A percentile compares a stretch with the other conserved stretches of the same genome.
phyloP scores from a whole-genome alignment of 2,329 filamentous ascomycete species.

The Tolypocladium inflatum region DNA sequence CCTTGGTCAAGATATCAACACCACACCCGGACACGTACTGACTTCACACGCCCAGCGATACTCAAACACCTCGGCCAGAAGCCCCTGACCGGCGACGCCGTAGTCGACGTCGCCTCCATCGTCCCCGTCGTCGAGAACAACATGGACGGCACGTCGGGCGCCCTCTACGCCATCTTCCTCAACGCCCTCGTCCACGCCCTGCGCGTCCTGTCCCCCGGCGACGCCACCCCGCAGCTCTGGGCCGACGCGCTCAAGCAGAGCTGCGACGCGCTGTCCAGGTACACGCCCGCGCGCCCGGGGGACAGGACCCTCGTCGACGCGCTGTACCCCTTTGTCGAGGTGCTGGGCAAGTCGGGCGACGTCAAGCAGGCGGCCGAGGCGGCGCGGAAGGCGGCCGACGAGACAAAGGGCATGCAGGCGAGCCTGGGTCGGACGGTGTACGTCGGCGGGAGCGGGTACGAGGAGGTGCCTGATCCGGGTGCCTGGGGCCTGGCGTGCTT shows the following conservation, averaged over 20 bases:
- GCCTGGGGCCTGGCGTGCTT: conserved; percentile 68
- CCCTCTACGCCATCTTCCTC: conserved; percentile 71
- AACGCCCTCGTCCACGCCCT: conserved; percentile 68
- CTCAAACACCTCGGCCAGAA: conserved; percentile 37
- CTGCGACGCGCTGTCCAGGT: conserved; percentile 61
- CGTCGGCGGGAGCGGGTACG: conserved; percentile 33
- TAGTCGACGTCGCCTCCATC: conserved; percentile 42
- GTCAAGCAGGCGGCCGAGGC: conserved; percentile 66
- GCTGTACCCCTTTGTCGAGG: conserved; percentile 75
- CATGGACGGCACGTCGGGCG: conserved; percentile 55
- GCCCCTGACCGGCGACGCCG: conserved; percentile 39
- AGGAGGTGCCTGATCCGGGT: conserved; percentile 53
- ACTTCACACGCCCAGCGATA: conserved; percentile 29
- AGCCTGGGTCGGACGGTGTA: conserved; percentile 56
- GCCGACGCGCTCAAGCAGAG: conserved; percentile 61
- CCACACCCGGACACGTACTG: background rate
- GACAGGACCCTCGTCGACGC: conserved; percentile 90
- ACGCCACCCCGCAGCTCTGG: conserved; percentile 35
- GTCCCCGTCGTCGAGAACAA: conserved; percentile 44
- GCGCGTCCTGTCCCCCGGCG: conserved; percentile 29
- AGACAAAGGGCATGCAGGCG: conserved; percentile 86
- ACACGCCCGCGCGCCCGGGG: conserved; percentile 82
- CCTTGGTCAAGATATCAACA: background rate
- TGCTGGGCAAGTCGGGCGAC: conserved; percentile 54
- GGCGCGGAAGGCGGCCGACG: conserved; percentile 65